Base-by-base conservation (phyloP, 1,284 basidiomycete genomes). In the Chalciporus sp. region DNA sequence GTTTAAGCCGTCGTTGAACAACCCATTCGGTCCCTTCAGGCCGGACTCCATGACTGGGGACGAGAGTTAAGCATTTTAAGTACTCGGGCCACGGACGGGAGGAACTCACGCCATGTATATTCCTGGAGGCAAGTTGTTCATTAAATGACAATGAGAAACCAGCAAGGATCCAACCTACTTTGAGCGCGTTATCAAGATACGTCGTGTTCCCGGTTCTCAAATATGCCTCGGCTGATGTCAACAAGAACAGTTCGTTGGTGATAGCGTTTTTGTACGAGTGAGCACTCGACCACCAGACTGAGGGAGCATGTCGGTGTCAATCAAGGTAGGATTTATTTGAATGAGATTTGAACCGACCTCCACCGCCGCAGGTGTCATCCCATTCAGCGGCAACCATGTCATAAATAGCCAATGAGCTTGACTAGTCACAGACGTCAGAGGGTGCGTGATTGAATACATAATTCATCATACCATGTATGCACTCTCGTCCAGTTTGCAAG, bases 261-360 rank as follows among this genome's bases (percentile, higher is more conserved):
- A 83, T 76, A 7, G 81, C 79, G 53, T 83, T 82, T 68, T 83
- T 83, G 71, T 83, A 83, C 0, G 72, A 76, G 59, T 78, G 77
- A 19, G 71, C 79, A 8, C 72, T 74, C 12, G 75, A 77, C 82
- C 82, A 83, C 81, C 81, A 83, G 14, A 83, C 80, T 81, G 31
- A 17, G 35, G 35, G 3, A 28, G 3, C 23, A 23, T 23, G 23
- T 23, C 23, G 7, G 16, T 31, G 31, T 51, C 16, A 0, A 35
- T 49, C 20, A 45, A 42, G 19, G 74, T 75, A 37, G 72, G 72
- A 58, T 74, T 35, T 35, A 74, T 7, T n/a, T 0, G 10, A 6
- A 23, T 19, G 16, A 7, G 6, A 23, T 14, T 6, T 41, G 17
- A 19, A 20, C 51, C 17, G 39, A 58, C 66, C 58, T 55, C 65